Evolutionary conservation across 768 basidiomycete genomes (phyloP), one percentile per base, ranked within the genome.

Genomic region (Auriscalpium orientale): DNA sequence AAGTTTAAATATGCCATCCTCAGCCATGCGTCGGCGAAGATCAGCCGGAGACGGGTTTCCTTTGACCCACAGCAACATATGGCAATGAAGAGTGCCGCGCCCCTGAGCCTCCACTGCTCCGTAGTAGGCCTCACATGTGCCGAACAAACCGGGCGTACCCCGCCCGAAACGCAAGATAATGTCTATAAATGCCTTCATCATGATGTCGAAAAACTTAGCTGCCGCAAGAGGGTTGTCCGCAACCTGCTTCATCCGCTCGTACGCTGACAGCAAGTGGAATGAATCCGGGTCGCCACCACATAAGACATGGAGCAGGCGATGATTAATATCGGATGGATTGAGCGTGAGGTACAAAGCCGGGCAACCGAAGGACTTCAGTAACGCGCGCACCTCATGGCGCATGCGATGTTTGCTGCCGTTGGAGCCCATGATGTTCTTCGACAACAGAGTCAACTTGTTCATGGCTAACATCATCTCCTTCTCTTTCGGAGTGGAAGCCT

Each of bases 321-420:
- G 75, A 45, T 74, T 67, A 0, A 74, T 60, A 54, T 76, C 75
- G n/a, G 70, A 68, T 21, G 77, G 77, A 64, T 78, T 78, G 9
- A 52, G 8, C 5, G 51, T 52, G 16, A 52, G 3, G n/a, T 38
- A 52, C 4, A 52, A 16, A 5, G 51, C 35, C 20, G 51, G 51
- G 22, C 51, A 51, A 8, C 50, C 50, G 21, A 13, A 21, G 1
- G 16, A 9, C 36, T 51, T 51, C 38, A 47, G 20, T 9, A 47
- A 9, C 50, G 2, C 37, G n/a, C n/a, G n/a, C n/a, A n/a, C n/a
- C n/a, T n/a, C n/a, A n/a, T n/a, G n/a, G n/a, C n/a, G n/a, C n/a
- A 40, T 20, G 2, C 22, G 15, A 1, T 16, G 8, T 38, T 38
- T 38, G 1, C 10, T 10, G 10, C 50, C 50, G 36, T 51, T 51